Evolutionary conservation across 2,329 filamentous ascomycete species (phyloP), one percentile per base, ranked within the genome.

Genomic region (Lecanicillium sp.): DNA sequence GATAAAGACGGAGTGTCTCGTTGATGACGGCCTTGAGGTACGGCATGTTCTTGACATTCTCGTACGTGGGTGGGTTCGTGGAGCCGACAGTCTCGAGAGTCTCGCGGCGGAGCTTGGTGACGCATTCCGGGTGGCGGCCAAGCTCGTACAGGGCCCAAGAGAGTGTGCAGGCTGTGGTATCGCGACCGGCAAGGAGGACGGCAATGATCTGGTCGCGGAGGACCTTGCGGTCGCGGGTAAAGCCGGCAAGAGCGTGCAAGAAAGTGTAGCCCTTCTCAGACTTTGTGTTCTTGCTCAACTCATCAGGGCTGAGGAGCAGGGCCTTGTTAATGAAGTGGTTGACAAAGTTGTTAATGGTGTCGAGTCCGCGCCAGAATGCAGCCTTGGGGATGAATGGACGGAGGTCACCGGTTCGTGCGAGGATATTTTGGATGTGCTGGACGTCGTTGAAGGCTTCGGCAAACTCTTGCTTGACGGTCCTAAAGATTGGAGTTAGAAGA

Each of bases 141-240:
- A 96, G 71, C 59, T 95, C 87, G 59, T 90, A 92, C 43, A 95
- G 70, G 28, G 77, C 71, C 82, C 87, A 95, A 0, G 80, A 84
- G 1, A 96, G 71, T 0, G 85, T 87, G 12, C 72, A 76, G 22
- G 88, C 88, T 0, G 89, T 95, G 12, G 88, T 95, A 59, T 96
- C 89, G 28, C 85, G 75, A 10, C 87, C 88, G 2, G 89, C 89
- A 13, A 96, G 74, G 3, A 96, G 74, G 10, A 95, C 75, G 32
- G 83, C 81, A 13, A 92, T 74, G 34, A 95, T 69, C 60, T 96
- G 88, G 60, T 95, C 88, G 25, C 87, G 84, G 12, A 96, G 72
- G 4, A 87, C 74, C 39, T 71, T 74, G 40, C 69, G 69, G 53
- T 83, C 76, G 25, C 84, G 78, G 0, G 88, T 95, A 64, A 87